Percentiles rank a stretch among this genome's conserved stretches.
Conservation (phyloP, 1,284 basidiomycete species). For the Ceratorhiza oryzae-sativae region DNA sequence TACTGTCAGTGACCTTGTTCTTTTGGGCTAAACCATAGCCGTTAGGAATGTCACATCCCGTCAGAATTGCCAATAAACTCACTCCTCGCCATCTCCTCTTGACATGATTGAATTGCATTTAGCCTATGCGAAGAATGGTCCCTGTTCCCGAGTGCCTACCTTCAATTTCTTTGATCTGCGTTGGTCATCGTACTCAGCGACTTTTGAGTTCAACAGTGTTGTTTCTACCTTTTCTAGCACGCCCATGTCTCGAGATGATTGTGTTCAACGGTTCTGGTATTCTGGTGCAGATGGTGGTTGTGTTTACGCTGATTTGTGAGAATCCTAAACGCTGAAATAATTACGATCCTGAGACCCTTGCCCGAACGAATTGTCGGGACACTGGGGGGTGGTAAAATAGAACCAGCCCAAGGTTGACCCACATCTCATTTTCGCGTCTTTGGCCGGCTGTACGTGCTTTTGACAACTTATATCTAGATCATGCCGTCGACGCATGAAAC, state of each 20-base stretch:
- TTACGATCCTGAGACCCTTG: conserved; percentile 4
- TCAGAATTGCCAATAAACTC: conserved; percentile 49
- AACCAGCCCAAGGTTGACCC: neutral
- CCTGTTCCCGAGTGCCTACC: conserved; percentile 58
- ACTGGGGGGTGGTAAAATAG: neutral
- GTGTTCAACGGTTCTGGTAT: neutral
- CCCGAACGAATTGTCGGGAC: neutral
- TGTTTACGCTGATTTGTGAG: neutral
- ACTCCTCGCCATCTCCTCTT: conserved; percentile 90
- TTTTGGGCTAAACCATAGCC: neutral
- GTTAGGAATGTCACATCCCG: neutral
- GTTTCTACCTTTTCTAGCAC: conserved; percentile 81
- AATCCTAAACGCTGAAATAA: conserved; percentile 2
- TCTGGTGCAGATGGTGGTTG: conserved; percentile 1
- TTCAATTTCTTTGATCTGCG: conserved; percentile 91
- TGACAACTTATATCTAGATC: neutral
- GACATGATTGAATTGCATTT: conserved; percentile 28
- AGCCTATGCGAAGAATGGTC: neutral
- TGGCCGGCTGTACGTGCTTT: neutral
- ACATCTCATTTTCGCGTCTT: neutral
- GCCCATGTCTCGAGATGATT: conserved; percentile 65
- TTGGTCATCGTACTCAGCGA: neutral
- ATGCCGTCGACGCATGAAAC: conserved; percentile 24
- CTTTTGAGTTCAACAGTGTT: neutral
- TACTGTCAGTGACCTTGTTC: neutral